These are phyloP conservation scores for Capsicum baccatum DNA, from an alignment of 257 asterid genomes.

Conservation along the genomic window DNA sequence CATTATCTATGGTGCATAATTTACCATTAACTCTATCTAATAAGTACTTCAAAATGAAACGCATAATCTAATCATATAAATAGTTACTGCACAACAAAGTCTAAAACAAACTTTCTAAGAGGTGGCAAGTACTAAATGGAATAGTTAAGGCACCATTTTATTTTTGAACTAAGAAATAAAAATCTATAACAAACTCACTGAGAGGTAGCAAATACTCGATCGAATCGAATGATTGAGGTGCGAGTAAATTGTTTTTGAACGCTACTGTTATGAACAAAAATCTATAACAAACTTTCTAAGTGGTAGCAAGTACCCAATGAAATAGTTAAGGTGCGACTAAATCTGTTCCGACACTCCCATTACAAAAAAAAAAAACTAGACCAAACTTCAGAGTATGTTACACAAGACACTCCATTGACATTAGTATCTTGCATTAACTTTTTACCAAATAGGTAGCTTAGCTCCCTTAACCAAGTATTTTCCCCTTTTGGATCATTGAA, in stretches of 20 bases:
- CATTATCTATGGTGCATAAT: neutral
- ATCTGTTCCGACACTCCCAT: neutral
- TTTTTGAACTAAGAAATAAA: no score
- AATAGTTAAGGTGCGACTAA: neutral
- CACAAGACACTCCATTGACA: slow-evolving; percentile 20
- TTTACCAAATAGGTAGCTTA: slow-evolving; percentile 23
- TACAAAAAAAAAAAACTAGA: neutral
- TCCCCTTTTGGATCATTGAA: slow-evolving; percentile 25
- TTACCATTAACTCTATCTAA: neutral
- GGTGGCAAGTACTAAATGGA: neutral
- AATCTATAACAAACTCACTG: neutral
- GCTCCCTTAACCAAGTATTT: slow-evolving; percentile 22
- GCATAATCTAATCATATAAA: neutral
- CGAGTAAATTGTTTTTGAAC: neutral
- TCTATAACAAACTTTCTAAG: neutral
- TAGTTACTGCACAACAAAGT: neutral
- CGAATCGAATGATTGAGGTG: neutral
- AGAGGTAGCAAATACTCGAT: neutral
- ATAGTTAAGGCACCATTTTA: no score
- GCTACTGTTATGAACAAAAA: neutral
- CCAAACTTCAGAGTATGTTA: neutral
- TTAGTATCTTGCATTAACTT: neutral
- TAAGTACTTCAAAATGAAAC: neutral
- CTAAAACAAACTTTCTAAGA: neutral
- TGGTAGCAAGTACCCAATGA: rapidly evolving